Conservation (phyloP, 495 filamentous ascomycete genomes). For the Lepraria neglecta region DNA sequence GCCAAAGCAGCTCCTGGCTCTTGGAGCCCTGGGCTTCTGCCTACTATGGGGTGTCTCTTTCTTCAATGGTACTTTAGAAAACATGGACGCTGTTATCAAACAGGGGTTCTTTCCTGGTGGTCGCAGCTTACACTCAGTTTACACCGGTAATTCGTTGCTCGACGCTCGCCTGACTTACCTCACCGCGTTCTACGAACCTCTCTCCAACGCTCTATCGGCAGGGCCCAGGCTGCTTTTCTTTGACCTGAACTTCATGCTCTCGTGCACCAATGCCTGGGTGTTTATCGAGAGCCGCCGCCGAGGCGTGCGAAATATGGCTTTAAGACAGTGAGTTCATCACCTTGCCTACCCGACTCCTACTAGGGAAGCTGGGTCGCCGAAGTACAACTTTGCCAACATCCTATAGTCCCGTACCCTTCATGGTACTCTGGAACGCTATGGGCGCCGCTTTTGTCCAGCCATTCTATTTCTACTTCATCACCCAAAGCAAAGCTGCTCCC, state of each 20-base stretch:
- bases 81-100: constrained; percentile 6
- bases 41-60: not conserved
- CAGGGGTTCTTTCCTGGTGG: not conserved
- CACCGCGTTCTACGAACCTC: not conserved
- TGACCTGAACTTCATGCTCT: not conserved
- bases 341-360: not conserved
- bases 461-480: constrained; percentile 4
- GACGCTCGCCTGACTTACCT: constrained; percentile 5
- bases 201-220: constrained; percentile 1
- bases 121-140: constrained; percentile 2
- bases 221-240: not conserved
- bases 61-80: not conserved
- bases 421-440: constrained; percentile 8
- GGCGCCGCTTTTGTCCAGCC: not conserved
- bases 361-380: not conserved
- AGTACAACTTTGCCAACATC: not conserved
- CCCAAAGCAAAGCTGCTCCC: constrained; percentile 1
- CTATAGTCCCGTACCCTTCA: not conserved
- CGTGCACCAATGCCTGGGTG: not conserved
- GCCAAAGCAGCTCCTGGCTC: constrained; percentile 5
- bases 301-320: not conserved
- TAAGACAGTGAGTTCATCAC: constrained; percentile 4
- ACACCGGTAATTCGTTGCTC: not conserved
- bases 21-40: not conserved
- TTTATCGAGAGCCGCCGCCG: not conserved